Percentiles rank a stretch among this genome's conserved stretches.
Evolutionary conservation across 805 yeast species (phyloP).

Genomic region (Sporopachydermia lactativora): DNA sequence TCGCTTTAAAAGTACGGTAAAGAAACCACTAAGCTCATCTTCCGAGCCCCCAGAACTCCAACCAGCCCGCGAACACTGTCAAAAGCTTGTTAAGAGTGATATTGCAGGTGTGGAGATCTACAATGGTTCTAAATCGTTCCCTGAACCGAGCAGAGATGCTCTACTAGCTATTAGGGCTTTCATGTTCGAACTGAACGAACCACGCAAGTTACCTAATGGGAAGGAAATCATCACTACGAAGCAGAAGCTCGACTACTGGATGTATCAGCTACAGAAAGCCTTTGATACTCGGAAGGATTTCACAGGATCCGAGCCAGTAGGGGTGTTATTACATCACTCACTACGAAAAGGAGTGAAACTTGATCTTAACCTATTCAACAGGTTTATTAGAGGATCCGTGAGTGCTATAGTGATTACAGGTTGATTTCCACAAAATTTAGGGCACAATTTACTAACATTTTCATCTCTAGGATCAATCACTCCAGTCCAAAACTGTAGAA

Average conservation of each 20-base stretch:
- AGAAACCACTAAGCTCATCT: too few species aligned
- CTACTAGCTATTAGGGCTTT: not conserved
- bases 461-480: not conserved
- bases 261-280: not conserved
- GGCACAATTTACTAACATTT: too few species aligned
- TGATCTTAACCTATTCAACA: not conserved
- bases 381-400: not conserved
- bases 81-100: not conserved
- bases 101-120: not conserved
- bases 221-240: not conserved
- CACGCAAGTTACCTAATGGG: not conserved
- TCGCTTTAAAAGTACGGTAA: too few species aligned
- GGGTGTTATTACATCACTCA: not conserved
- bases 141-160: not conserved
- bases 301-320: not conserved
- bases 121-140: conserved; percentile 1
- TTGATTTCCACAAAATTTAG: too few species aligned
- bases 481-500: not conserved
- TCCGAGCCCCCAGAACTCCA: not conserved
- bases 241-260: not conserved
- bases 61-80: not conserved
- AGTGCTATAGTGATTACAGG: too few species aligned
- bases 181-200: not conserved
- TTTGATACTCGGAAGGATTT: not conserved
- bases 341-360: not conserved